Evolutionary conservation across 306 rosid species (phyloP), one percentile per base, ranked within the genome.

Genomic region (Fragaria ananassa): DNA sequence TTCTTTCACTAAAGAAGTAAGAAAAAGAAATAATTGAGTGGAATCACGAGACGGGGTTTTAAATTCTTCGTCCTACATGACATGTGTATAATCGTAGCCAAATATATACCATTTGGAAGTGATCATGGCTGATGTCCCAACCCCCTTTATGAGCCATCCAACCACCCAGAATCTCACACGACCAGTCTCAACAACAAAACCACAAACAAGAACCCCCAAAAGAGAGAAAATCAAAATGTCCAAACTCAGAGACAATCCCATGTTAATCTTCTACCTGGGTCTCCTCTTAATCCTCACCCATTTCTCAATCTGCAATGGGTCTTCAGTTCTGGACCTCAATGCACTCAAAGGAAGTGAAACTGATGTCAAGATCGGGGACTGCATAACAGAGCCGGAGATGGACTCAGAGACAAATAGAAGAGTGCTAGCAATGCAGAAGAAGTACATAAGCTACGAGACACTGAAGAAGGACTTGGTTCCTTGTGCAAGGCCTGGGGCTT

Each of bases 401-500:
- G 95, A 86, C 63, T 87, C 97, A 10, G 98, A 90, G 87, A 83
- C 44, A 69, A 92, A 76, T 51, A 76, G 98, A 62, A 89, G 98
- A 83, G 71, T 92, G 61, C 80, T 95, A 61, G 83, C 81, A 74
- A 87, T 90, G 97, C 89, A 82, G 86, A 95, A 79, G 81, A 95
- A 63, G 84, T 95, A 81, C 74, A 92, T 95, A 56, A 95, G 98
- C 87, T 95, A 95, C 54, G 97, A 80, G 25, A 95, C 98, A 6
- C 91, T 95, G 45, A 95, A 69, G 76, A 89, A 90, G 74, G 97
- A 92, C 75, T 87, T 87, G 92, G 89, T 87, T 78, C 98, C 98
- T 0, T 95, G 98, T 76, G 89, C 70, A 49, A 90, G 63, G 35
- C 81, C 92, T 18, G 98, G 98, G 4, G 93, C 90, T 90, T 88